These are phyloP conservation scores for Geotrichum restrictum DNA, from an alignment of 1,139 yeast species.

Conservation along the genomic window DNA sequence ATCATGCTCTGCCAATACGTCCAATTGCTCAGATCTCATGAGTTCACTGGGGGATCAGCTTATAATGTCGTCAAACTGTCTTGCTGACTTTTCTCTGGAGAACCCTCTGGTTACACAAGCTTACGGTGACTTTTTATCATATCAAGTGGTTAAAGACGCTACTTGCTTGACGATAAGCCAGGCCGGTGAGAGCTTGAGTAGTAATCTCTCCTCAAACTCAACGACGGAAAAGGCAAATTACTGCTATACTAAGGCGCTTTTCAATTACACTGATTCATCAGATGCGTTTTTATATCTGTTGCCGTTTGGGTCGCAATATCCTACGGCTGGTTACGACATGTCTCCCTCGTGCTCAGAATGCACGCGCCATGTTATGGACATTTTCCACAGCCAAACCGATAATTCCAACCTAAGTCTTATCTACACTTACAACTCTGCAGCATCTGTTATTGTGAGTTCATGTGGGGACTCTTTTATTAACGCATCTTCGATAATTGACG, in stretches of 20 bases:
- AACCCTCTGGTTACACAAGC: slow-evolving; percentile 38
- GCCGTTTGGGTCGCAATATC: slow-evolving; percentile 33
- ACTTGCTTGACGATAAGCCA: slow-evolving; percentile 29
- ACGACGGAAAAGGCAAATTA: slow-evolving; percentile 21
- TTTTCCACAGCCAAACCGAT: slow-evolving; percentile 31
- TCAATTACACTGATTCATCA: slow-evolving; percentile 25
- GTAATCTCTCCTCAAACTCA: not conserved
- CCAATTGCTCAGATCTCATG: slow-evolving; percentile 31
- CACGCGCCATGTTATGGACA: slow-evolving; percentile 30
- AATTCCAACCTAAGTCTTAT: slow-evolving; percentile 28
- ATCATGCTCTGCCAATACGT: slow-evolving; percentile 32
- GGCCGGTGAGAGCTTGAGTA: slow-evolving; percentile 4
- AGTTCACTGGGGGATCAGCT: slow-evolving; percentile 25
- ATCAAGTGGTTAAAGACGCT: slow-evolving; percentile 31
- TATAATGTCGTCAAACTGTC: slow-evolving; percentile 24
- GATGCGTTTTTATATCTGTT: slow-evolving; percentile 36
- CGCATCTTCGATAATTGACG: not conserved
- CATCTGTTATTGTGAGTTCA: slow-evolving; percentile 24
- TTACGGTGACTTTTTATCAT: slow-evolving; percentile 32
- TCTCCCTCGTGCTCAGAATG: slow-evolving; percentile 33
- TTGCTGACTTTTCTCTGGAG: slow-evolving; percentile 27
- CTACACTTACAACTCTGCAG: slow-evolving; percentile 33
- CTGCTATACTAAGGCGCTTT: slow-evolving; percentile 36
- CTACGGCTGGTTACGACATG: slow-evolving; percentile 22
- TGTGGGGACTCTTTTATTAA: slow-evolving; percentile 27